Evolutionary conservation across 169 alveolate genomes (phyloP), one percentile per base, ranked within the genome.

Genomic region (Toxoplasma gondii): DNA sequence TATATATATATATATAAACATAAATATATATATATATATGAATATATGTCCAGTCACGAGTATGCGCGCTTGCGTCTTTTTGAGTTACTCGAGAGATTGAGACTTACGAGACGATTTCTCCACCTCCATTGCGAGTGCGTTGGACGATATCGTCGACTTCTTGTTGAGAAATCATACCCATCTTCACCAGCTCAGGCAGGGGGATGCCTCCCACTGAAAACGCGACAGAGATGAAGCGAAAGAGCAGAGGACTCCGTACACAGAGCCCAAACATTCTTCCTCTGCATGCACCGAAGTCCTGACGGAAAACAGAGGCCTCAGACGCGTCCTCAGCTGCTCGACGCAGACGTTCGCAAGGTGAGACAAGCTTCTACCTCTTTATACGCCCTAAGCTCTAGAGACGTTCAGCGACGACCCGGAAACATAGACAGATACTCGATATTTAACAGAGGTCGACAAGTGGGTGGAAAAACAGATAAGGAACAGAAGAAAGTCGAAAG

Each of bases 101-200:
- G 53, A 80, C 95, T 49, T 39, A 93, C 95, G 94, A 93, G 67
- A 97, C 97, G 34, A 97, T 93, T 83, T 97, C 97, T 69, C 96
- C 97, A 82, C 98, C 97, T 2, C 98, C 98, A 41, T 83, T 81
- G 88, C 97, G 96, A 31, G 98, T 97, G 38, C 96, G 93, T 67
- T 96, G 93, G 22, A 97, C 97, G 39, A 97, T 94, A 9, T 88
- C 97, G 49, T 97, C 98, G 43, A 97, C 67, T 38, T 96, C 95
- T 34, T 95, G 95, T 70, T 96, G 94, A 9, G 94, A 92, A 27
- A 97, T 87, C 70, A 90, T 86, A 16, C 97, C 97, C 93, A 94
- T 95, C 69, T 88, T 83, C 44, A 96, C 95, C 81, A 95, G 67
- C 70, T 96, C 95, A 0, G 96, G 96, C 17, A 97, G 95, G 1